A percentile compares a stretch with the other conserved stretches of the same genome.
These are phyloP conservation scores for Saccharomycopsis schoenii DNA, from an alignment of 805 yeast species.

Conservation along the genomic window DNA sequence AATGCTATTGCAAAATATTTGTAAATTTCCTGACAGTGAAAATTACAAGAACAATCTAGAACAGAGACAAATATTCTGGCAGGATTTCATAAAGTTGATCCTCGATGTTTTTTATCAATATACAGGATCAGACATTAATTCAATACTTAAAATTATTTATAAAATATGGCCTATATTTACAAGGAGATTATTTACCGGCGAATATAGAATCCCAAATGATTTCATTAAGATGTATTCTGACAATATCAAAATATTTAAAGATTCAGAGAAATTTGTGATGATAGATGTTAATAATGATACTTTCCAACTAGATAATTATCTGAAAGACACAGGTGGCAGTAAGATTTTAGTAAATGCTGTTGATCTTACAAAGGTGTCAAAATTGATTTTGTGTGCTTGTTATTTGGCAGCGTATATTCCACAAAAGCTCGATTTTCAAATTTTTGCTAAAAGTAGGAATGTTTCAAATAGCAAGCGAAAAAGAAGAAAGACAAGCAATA, in stretches of 20 bases:
- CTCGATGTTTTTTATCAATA: conserved; percentile 32
- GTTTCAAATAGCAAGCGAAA: background rate
- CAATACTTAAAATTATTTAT: conserved; percentile 16
- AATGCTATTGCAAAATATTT: conserved; percentile 15
- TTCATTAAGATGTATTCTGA: conserved; percentile 7
- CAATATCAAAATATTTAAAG: conserved; percentile 9
- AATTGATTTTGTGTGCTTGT: conserved; percentile 34
- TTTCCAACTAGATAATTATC: background rate
- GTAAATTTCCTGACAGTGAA: conserved; percentile 8
- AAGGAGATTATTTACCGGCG: background rate
- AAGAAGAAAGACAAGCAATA: conserved; percentile 1
- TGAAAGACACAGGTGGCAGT: background rate
- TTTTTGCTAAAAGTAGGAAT: conserved; percentile 26
- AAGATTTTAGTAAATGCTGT: conserved; percentile 1
- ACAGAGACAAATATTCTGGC: conserved; percentile 26
- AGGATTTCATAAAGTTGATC: conserved; percentile 30
- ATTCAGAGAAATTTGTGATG: background rate
- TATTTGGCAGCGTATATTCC: conserved; percentile 35
- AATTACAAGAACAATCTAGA: conserved; percentile 13
- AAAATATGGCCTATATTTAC: conserved; percentile 16
- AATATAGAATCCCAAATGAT: background rate
- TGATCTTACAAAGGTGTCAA: conserved; percentile 33
- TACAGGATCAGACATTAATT: conserved; percentile 31
- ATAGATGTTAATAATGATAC: background rate
- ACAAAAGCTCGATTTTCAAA: conserved; percentile 31